Evolutionary conservation across 2,329 filamentous ascomycete species (phyloP), one percentile per base, ranked within the genome.

Genomic region (Apiospora kogelbergensis): DNA sequence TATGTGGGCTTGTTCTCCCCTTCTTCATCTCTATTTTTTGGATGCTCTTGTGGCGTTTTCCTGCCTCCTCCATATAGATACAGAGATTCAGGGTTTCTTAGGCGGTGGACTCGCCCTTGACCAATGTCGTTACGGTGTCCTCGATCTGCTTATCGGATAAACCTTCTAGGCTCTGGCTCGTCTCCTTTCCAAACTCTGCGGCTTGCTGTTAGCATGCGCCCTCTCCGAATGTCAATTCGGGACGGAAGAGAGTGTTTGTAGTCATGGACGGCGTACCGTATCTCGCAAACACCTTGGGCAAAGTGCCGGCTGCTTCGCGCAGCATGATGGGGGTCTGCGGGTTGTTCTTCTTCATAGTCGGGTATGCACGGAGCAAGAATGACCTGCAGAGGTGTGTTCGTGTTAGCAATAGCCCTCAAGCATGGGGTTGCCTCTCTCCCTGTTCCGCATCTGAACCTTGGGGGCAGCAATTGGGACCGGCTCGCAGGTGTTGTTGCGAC

Each of bases 261-360:
- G 33, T n/a, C 22, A 26, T n/a, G 24, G 13, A 60, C 24, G 66
- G 80, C 89, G 77, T 82, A 97, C 94, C 95, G 80, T 97, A 99
- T 90, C 96, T 88, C 75, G 95, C 95, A 82, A 92, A 98, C 72
- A 99, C 89, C 81, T 90, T 92, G 73, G 96, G 95, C 80, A 92
- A 85, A 68, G 93, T 93, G 78, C 93, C 94, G 75, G 89, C 85
- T 67, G 95, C 96, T 86, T 98, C 96, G 79, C 96, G 93, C 78
- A 99, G 90, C 86, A 99, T 86, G 82, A 99, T 98, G 68, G 96
- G 96, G 65, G 89, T 95, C 82, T 93, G 86, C 69, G 96, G 96
- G 85, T 99, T 99, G 88, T 95, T 93, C 87, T 97, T 97, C 90
- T 99, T 99, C 95, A 99, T 98, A 70, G 93, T 96, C 63, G 96